Base-by-base conservation (phyloP, 352 stramenopile genomes). In the Pythium coloratum region DNA sequence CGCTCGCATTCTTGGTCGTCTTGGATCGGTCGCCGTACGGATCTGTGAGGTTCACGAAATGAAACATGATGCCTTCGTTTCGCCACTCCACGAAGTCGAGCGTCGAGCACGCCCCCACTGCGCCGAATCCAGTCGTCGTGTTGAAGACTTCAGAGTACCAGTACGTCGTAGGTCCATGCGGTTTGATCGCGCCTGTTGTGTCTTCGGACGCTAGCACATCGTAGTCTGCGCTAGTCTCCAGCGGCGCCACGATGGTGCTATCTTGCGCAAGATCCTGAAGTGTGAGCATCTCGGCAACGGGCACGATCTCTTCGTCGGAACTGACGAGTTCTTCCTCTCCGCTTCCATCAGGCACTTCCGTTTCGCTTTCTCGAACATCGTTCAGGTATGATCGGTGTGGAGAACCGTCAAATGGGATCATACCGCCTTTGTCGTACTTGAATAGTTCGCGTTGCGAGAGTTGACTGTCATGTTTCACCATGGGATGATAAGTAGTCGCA, bases 1-100 rank as follows among this genome's bases (percentile, higher is more conserved):
- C 6, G 46, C 10, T n/a, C 3, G 24, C 26, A n/a, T 2, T 2
- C 33, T 42, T 62, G 59, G 18, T 51, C 6, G 59, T 46, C 24
- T 59, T 26, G 20, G 59, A 26, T 57, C 55, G 61, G 54, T 80
- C 69, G 30, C 84, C 83, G 57, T 89, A 89, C 0, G 97, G 95
- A 67, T 99, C 90, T 0, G 92, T 97, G 4, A 99, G 72, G 64
- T 99, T 99, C 1, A 54, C 73, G 66, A 97, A 98, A 59, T 98
- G 89, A 4, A 99, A 72, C 83, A 98, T 90, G 36, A 98, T 84
- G 12, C 97, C 97, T 88, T 99, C 95, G 60, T 98, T 98, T 33
- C 89, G 83, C 94, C 94, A 98, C 4, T 90, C 86, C 1, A 95
- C 75, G 64, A 97, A 90, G 70, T 99, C 94, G 50, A 86, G 66